Percentiles rank a stretch among this genome's conserved stretches.
Conservation (phyloP, 108 stramenopile genomes). For the Fragilaria crotonensis region DNA sequence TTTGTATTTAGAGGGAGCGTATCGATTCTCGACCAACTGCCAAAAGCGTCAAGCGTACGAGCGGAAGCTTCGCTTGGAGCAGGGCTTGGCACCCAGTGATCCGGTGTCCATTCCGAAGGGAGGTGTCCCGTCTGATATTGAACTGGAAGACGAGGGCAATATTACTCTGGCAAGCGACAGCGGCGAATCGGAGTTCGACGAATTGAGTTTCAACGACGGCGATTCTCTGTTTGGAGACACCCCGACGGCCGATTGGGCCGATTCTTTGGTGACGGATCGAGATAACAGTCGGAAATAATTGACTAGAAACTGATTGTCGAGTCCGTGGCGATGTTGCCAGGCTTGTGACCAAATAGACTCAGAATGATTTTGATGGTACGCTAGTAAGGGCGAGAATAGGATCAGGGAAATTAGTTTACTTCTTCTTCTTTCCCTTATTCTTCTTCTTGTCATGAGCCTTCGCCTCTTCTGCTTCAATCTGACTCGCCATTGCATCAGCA, state of each 20-base stretch:
- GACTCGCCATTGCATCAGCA: conserved; percentile 62
- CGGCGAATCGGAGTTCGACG: background rate
- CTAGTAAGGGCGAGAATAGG: too few relatives aligned
- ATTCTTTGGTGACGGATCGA: too few relatives aligned
- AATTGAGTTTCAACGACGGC: background rate
- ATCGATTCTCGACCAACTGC: background rate
- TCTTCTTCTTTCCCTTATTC: conserved; percentile 60
- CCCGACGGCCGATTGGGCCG: too few relatives aligned
- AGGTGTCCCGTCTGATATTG: background rate
- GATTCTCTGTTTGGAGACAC: too few relatives aligned
- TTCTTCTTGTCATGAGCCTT: conserved; percentile 43
- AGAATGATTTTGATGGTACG: too few relatives aligned
- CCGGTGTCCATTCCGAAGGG: background rate
- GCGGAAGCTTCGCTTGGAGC: background rate
- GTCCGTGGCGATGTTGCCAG: too few relatives aligned
- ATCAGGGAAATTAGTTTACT: too few relatives aligned
- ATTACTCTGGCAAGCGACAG: background rate
- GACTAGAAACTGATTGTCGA: too few relatives aligned
- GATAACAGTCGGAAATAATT: too few relatives aligned
- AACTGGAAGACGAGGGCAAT: too few relatives aligned
- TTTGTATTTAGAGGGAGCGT: background rate
- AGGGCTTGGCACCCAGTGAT: background rate
- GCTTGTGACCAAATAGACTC: too few relatives aligned
- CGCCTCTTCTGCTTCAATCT: conserved; percentile 57
- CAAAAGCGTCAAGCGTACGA: background rate